Percentiles rank a stretch among this genome's conserved stretches.
Evolutionary conservation across 495 filamentous ascomycete species (phyloP).

Genomic region (Tuber indicum): DNA sequence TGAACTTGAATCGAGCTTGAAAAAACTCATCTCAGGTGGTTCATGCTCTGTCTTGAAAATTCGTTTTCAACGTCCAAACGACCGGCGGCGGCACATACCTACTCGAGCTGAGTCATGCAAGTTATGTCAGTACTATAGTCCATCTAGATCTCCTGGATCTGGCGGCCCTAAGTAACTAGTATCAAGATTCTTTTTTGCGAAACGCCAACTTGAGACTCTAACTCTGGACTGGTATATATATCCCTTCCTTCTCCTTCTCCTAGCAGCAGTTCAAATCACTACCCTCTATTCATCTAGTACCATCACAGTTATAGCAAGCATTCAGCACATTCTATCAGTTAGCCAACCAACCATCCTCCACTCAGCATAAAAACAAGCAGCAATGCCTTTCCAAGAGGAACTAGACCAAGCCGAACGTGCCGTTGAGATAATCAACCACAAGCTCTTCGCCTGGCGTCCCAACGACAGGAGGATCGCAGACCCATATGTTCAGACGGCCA

Average conservation of each 20-base stretch:
- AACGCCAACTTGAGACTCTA: neutral
- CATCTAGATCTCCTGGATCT: neutral
- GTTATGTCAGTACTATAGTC: neutral
- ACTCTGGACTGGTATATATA: neutral
- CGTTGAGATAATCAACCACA: neutral
- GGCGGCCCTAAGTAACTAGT: neutral
- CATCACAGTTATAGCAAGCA: neutral
- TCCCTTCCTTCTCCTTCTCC: neutral
- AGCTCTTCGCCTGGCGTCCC: slow-evolving; percentile 3
- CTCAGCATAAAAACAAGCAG: neutral
- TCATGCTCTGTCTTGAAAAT: neutral
- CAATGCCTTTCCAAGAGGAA: neutral
- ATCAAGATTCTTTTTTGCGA: neutral
- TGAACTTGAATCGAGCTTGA: neutral
- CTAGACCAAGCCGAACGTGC: neutral
- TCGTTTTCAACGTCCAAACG: neutral
- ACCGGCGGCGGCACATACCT: neutral
- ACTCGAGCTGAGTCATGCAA: slow-evolving; percentile 1
- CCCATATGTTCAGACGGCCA: neutral
- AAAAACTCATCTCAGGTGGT: neutral
- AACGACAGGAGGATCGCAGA: neutral
- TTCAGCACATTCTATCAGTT: neutral
- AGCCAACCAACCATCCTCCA: neutral
- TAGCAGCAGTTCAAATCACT: neutral
- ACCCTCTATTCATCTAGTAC: neutral